Evolutionary conservation across 345 rosid species (phyloP).

Genomic region (Aquilaria yunnanensis): DNA sequence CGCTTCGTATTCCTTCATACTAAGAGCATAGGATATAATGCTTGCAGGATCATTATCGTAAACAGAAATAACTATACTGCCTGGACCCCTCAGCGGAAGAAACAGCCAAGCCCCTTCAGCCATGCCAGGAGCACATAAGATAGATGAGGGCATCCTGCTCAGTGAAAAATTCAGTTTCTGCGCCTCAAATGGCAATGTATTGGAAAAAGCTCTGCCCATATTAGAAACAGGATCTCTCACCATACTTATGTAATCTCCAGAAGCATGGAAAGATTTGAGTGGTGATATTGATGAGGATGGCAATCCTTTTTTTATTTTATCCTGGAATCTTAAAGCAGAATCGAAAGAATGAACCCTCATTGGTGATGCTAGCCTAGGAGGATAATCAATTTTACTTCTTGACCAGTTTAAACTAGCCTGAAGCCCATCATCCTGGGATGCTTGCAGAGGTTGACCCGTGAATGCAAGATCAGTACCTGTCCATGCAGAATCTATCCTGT

Average conservation of each 20-base stretch:
- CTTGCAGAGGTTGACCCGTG: conserved; percentile 25
- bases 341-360: conserved; percentile 78
- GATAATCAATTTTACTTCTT: conserved; percentile 22
- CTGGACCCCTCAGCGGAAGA: conserved; percentile 43
- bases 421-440: conserved; percentile 30
- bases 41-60: conserved; percentile 92
- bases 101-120: conserved; percentile 78
- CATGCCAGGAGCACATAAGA: conserved; percentile 56
- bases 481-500: conserved; percentile 99
- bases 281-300: conserved; percentile 59
- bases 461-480: conserved; percentile 57
- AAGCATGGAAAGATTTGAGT: conserved; percentile 76
- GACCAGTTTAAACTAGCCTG: conserved; percentile 22
- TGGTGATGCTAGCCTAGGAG: conserved; percentile 48
- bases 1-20: conserved; percentile 69
- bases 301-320: conserved; percentile 49
- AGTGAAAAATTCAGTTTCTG: conserved; percentile 53
- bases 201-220: conserved; percentile 50
- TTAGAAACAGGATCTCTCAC: conserved; percentile 74
- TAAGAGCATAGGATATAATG: conserved; percentile 80
- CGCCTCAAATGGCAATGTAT: conserved; percentile 55
- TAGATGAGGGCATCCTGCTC: conserved; percentile 40
- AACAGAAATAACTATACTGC: conserved; percentile 67
- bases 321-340: conserved; percentile 67
- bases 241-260: conserved; percentile 77